phyloP scores from a whole-genome alignment of 179 eudicot genomes.

The Sideroxylon spinosum region DNA sequence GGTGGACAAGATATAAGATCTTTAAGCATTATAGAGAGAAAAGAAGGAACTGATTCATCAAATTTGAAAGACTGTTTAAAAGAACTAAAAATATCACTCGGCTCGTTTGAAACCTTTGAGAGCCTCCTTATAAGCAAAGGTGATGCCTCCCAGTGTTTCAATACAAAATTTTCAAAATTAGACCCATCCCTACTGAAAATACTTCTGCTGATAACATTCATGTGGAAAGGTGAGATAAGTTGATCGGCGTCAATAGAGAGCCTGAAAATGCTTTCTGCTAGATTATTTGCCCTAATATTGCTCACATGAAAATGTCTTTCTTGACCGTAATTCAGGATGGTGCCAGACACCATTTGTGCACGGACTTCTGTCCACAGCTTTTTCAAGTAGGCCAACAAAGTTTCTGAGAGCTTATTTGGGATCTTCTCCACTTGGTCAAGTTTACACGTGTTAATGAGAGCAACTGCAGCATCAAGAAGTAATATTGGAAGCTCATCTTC shows the following conservation, averaged over 20 bases:
- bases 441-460: constrained; percentile 55
- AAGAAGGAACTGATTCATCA: constrained; percentile 33
- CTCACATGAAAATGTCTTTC: constrained; percentile 30
- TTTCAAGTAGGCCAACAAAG: constrained; percentile 30
- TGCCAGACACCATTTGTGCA: constrained; percentile 30
- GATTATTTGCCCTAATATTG: constrained; percentile 36
- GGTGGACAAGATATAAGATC: constrained; percentile 63
- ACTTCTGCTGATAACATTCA: constrained; percentile 33
- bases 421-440: constrained; percentile 48
- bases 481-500: constrained; percentile 45
- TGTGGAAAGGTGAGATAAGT: constrained; percentile 14
- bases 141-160: constrained; percentile 65
- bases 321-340: constrained; percentile 18
- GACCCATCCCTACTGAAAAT: constrained; percentile 38
- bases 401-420: constrained; percentile 32
- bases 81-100: constrained; percentile 39
- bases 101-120: constrained; percentile 21
- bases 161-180: constrained; percentile 42
- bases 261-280: constrained; percentile 72
- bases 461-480: constrained; percentile 44
- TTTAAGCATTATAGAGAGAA: constrained; percentile 42
- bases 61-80: constrained; percentile 32
- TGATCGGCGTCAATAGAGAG: constrained; percentile 41
- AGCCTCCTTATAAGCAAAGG: constrained; percentile 43
- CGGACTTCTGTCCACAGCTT: constrained; percentile 48